Evolutionary conservation across 2,329 filamentous ascomycete genomes (phyloP).

Genomic region (Aspergillus brunneoviolaceus): DNA sequence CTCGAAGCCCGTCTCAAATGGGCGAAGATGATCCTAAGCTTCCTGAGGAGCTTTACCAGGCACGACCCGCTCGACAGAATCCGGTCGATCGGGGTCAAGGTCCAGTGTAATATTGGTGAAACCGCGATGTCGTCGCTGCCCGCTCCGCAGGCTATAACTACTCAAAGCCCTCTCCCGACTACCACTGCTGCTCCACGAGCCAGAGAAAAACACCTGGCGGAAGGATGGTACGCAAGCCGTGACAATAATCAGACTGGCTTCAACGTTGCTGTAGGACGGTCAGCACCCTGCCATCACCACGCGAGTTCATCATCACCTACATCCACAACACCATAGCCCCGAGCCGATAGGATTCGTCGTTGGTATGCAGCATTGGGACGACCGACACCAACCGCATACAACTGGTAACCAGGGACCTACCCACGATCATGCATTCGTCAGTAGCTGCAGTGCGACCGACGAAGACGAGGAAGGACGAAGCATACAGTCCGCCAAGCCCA

Average conservation of each 20-base stretch:
- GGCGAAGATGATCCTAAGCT: too few species aligned
- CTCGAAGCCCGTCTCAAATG: too few species aligned
- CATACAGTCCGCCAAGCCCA: background rate
- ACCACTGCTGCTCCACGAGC: background rate
- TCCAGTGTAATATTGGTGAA: slow-evolving; percentile 1
- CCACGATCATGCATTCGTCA: background rate
- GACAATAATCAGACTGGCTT: background rate
- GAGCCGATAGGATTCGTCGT: background rate
- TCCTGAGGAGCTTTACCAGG: background rate
- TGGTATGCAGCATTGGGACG: background rate
- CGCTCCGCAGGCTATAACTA: background rate
- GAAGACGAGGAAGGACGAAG: background rate
- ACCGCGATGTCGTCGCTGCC: background rate
- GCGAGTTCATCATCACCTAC: background rate
- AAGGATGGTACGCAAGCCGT: background rate
- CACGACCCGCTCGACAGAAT: background rate
- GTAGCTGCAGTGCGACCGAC: background rate
- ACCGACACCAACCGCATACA: background rate
- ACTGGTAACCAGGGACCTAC: background rate
- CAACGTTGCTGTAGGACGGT: background rate
- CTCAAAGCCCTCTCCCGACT: background rate
- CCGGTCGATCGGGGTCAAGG: background rate
- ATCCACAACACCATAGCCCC: slow-evolving; percentile 1
- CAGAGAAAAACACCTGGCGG: background rate
- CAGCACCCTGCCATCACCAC: background rate